phyloP scores from a whole-genome alignment of 2,329 filamentous ascomycete genomes.

The Chrysoporthe cubensis region DNA sequence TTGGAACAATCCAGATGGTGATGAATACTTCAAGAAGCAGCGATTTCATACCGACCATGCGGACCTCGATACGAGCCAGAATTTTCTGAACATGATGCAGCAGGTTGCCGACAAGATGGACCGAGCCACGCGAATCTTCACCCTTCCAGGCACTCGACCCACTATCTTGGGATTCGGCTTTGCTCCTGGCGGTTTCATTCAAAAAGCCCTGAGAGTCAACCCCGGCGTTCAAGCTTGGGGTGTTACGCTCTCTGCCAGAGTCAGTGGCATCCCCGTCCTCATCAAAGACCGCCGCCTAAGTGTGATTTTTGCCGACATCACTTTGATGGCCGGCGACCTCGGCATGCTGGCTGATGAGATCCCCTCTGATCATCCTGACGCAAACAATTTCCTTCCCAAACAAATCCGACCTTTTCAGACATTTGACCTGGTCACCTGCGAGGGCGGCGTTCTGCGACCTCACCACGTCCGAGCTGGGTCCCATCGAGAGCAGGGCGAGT shows the following conservation, averaged over 20 bases:
- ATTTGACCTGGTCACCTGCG: conserved; percentile 53
- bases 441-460: conserved; percentile 50
- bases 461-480: conserved; percentile 36
- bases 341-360: conserved; percentile 36
- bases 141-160: conserved; percentile 27
- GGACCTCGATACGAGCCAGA: conserved; percentile 26
- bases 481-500: conserved; percentile 43
- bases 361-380: conserved; percentile 40
- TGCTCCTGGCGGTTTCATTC: conserved; percentile 58
- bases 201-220: conserved; percentile 41
- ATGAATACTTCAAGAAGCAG: conserved; percentile 46
- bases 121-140: conserved; percentile 38
- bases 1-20: conserved; percentile 48
- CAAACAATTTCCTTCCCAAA: conserved; percentile 33
- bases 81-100: conserved; percentile 49
- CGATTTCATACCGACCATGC: conserved; percentile 43
- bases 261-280: conserved; percentile 21
- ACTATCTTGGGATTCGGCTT: conserved; percentile 58
- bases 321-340: conserved; percentile 55
- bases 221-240: conserved; percentile 37
- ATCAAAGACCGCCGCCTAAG: conserved; percentile 14
- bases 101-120: conserved; percentile 49
- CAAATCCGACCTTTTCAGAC: conserved; percentile 43
- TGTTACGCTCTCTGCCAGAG: conserved; percentile 20
- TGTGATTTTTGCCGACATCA: conserved; percentile 46